Evolutionary conservation across 305 asterid species (phyloP).

Genomic region (Fraxinus dipetala): DNA sequence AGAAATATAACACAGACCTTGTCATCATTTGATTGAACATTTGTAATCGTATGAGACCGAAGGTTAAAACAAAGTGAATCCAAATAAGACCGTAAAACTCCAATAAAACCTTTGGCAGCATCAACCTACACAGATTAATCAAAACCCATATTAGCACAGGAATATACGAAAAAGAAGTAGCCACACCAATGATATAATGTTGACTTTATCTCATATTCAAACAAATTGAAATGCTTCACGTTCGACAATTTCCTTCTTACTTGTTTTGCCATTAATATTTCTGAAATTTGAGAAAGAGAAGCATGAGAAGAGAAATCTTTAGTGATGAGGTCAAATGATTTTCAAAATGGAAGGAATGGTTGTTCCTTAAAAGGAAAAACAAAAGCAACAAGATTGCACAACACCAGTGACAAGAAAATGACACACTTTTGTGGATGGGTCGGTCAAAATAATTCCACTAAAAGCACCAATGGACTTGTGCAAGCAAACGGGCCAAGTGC

Average conservation of each 20-base stretch:
- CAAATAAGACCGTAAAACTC: slow-evolving; percentile 67
- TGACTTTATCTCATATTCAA: neutral
- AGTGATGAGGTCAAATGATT: neutral
- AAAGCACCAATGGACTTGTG: neutral
- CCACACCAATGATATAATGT: neutral
- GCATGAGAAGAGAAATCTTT: neutral
- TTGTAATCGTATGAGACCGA: slow-evolving; percentile 96
- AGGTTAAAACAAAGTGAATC: slow-evolving; percentile 79
- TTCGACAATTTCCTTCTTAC: neutral
- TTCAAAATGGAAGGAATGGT: neutral
- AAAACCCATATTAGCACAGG: slow-evolving; percentile 16
- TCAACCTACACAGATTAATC: slow-evolving; percentile 52
- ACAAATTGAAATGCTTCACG: neutral
- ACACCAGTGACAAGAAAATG: neutral
- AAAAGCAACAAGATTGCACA: neutral
- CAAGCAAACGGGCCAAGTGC: neutral
- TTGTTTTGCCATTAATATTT: neutral
- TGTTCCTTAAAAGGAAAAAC: neutral
- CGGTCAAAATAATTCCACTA: neutral
- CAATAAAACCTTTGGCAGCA: slow-evolving; percentile 86
- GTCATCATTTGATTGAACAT: slow-evolving; percentile 96
- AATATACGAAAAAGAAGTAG: neutral
- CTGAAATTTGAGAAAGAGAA: neutral
- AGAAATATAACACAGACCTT: slow-evolving; percentile 53
- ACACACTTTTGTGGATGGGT: neutral